Evolutionary conservation across 1,284 basidiomycete species (phyloP).

Genomic region (Naganishia sp.): DNA sequence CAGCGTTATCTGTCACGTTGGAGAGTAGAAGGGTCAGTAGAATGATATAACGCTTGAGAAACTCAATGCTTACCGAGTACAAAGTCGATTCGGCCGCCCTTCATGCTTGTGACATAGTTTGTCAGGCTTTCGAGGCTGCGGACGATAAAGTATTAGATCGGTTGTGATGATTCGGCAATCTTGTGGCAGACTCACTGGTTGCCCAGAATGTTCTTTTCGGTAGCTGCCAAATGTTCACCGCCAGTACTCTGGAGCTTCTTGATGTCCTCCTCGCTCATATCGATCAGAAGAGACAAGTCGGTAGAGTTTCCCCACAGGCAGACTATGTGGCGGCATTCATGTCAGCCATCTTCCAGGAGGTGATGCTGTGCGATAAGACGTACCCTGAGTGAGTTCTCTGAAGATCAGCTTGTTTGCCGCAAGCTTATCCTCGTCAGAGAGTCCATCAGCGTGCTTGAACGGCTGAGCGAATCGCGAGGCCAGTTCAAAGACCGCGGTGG

Average conservation of each 20-base stretch:
- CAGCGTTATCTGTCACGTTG: constrained; percentile 66
- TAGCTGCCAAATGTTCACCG: constrained; percentile 89
- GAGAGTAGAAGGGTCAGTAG: constrained; percentile 53
- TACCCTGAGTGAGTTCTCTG: constrained; percentile 85
- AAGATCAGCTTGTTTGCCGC: constrained; percentile 89
- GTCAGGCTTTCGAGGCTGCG: constrained; percentile 68
- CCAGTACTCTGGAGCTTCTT: constrained; percentile 96
- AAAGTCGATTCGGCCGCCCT: constrained; percentile 83
- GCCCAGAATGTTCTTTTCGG: constrained; percentile 77
- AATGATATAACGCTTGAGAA: constrained; percentile 48
- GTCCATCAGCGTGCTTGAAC: constrained; percentile 64
- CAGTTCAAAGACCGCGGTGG: constrained; percentile 91
- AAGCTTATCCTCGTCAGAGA: constrained; percentile 62
- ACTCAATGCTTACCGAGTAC: constrained; percentile 52
- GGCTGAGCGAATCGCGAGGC: constrained; percentile 90
- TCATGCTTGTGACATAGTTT: constrained; percentile 75
- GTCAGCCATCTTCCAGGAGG: not conserved
- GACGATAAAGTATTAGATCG: not conserved
- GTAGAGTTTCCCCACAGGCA: constrained; percentile 97
- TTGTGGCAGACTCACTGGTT: constrained; percentile 38
- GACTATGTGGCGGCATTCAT: constrained; percentile 58
- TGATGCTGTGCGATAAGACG: constrained; percentile 34
- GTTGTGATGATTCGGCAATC: not conserved
- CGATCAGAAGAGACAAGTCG: constrained; percentile 90
- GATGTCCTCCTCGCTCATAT: constrained; percentile 99